Conservation (phyloP, 164 flowering plant genomes). For the Protea cynaroides region DNA sequence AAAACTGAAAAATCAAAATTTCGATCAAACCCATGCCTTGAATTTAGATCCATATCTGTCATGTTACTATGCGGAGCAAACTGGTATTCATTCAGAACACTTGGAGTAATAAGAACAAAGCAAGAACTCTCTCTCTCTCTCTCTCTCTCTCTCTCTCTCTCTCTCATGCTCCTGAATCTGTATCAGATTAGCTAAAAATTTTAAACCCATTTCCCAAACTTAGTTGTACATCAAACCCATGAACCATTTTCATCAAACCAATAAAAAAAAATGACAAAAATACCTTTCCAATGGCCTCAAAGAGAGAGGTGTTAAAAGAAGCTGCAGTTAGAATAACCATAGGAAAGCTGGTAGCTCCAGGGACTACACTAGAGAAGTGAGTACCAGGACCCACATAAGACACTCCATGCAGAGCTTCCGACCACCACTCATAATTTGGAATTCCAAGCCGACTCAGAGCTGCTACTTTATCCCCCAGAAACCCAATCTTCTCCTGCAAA, state of each 20-base stretch:
- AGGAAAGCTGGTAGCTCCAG: slow-evolving; percentile 96
- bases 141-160: not conserved
- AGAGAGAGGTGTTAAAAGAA: slow-evolving; percentile 70
- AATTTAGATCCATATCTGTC: not conserved
- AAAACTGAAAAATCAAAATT: not conserved
- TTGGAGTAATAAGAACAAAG: not conserved
- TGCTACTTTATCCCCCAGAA: slow-evolving; percentile 49
- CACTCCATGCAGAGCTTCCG: slow-evolving; percentile 98
- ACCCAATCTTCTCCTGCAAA: slow-evolving; percentile 72
- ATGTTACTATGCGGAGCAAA: not conserved
- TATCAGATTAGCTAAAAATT: not conserved
- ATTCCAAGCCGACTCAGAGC: slow-evolving; percentile 73
- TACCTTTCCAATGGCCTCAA: slow-evolving; percentile 89
- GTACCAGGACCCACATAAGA: slow-evolving; percentile 83
- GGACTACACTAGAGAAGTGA: slow-evolving; percentile 52
- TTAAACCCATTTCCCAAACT: not conserved
- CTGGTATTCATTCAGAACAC: not conserved
- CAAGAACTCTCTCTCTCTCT: not conserved
- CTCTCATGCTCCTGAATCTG: not conserved
- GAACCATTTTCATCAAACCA: not conserved
- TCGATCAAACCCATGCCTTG: not conserved
- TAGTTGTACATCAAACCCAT: slow-evolving; percentile 1
- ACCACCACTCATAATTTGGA: slow-evolving; percentile 96
- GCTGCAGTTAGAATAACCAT: slow-evolving; percentile 83
- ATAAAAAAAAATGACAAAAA: not conserved